A percentile compares a stretch with the other conserved stretches of the same genome.
These are phyloP conservation scores for Penicillium ucsense DNA, from an alignment of 495 filamentous ascomycete genomes.

Conservation along the genomic window DNA sequence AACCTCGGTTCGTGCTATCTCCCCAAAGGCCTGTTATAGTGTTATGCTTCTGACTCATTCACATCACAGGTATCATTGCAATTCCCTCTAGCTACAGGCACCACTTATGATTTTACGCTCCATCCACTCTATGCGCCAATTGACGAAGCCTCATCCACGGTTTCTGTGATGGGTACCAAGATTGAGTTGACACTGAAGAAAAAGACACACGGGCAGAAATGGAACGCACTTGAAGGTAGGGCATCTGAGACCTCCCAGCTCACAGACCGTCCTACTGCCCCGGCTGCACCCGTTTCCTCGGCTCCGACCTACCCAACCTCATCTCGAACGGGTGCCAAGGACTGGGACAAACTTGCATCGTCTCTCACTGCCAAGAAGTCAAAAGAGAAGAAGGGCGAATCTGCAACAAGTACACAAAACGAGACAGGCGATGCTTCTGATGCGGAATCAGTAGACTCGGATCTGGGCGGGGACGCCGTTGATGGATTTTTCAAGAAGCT, in stretches of 20 bases:
- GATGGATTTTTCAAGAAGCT: constrained; percentile 88
- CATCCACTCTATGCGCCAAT: constrained; percentile 63
- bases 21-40: too few species aligned
- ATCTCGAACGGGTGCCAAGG: constrained; percentile 69
- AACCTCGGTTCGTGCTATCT: constrained; percentile 31
- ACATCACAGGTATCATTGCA: constrained; percentile 45
- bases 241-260: constrained; percentile 19
- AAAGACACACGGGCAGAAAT: constrained; percentile 57
- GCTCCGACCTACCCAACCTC: constrained; percentile 79
- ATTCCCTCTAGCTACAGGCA: constrained; percentile 53
- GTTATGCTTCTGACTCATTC: constrained; percentile 4
- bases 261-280: constrained; percentile 17
- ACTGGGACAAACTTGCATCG: constrained; percentile 78
- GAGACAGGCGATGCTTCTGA: constrained; percentile 29
- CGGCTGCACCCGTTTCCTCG: constrained; percentile 11
- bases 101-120: constrained; percentile 57
- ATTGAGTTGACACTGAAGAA: constrained; percentile 76
- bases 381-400: constrained; percentile 10
- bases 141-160: constrained; percentile 47
- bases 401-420: constrained; percentile 5
- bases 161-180: constrained; percentile 65
- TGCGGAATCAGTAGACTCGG: constrained; percentile 39
- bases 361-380: constrained; percentile 42
- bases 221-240: constrained; percentile 57
- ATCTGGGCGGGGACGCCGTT: constrained; percentile 61